Evolutionary conservation across 495 filamentous ascomycete species (phyloP), one percentile per base, ranked within the genome.

Genomic region (Hapsidospora chrysogenum): DNA sequence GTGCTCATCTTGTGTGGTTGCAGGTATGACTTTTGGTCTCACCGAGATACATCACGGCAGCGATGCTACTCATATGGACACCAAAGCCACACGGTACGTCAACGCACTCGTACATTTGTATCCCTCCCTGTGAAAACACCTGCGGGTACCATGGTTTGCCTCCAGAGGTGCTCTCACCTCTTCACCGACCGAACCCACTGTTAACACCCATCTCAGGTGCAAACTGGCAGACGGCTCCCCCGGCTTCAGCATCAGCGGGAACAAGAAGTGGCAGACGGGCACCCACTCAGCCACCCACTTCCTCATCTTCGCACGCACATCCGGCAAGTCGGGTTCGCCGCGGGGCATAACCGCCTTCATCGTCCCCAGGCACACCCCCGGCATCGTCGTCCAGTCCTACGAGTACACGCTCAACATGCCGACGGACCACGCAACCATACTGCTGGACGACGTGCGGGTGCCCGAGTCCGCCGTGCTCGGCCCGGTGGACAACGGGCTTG

Each of bases 341-440:
- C 48, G 45, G 16, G 70, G 69, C 3, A 74, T 76, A 14, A 69
- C 65, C 17, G 70, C 69, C 15, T 74, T 75, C 32, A 51, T 74
- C 18, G 60, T 72, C 8, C 67, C 69, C 3, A 43, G 51, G 16
- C 40, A 59, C 0, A 57, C 64, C 0, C 45, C 46, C 1, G 70
- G 68, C 1, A 40, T 73, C 8, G 51, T 48, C 14, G 53, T 73
- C 9, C 56, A 57, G 29, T 64, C 57, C 23, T 74, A 70, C 41
- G 62, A 76, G 41, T 74, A 67, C 60, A 75, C 69, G 13, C 57
- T 72, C 35, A 75, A 74, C 38, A 74, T 74, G 68, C 68, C 70
- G 1, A 73, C 69, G 14, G 66, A 76, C 41, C 38, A 35, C 20
- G 65, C 68, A 13, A 70, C 63, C 22, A 53, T 74, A 20, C 56